phyloP scores from a whole-genome alignment of 352 stramenopile species.

The Pythium rishiriense region DNA sequence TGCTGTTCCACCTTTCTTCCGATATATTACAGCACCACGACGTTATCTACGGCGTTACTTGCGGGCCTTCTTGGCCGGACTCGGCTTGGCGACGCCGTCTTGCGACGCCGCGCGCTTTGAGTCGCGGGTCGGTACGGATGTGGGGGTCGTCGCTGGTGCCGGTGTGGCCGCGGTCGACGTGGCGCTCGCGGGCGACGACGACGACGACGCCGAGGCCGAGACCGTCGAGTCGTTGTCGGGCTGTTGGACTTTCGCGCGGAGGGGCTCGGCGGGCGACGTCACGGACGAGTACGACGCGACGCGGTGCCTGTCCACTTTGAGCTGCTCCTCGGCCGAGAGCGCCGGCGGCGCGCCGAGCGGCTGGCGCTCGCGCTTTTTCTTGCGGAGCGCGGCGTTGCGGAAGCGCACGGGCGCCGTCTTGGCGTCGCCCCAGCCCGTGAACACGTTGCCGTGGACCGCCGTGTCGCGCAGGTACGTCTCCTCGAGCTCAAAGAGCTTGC shows the following conservation, averaged over 20 bases:
- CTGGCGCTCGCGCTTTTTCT: slow-evolving; percentile 64
- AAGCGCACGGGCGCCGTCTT: slow-evolving; percentile 64
- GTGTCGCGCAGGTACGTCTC: slow-evolving; percentile 72
- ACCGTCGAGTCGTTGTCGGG: slow-evolving; percentile 7
- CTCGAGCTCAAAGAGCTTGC: slow-evolving; percentile 78
- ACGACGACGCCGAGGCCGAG: not conserved
- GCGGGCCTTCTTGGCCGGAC: slow-evolving; percentile 14
- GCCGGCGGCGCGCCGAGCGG: slow-evolving; percentile 17
- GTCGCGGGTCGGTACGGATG: not conserved
- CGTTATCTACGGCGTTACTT: slow-evolving; percentile 8
- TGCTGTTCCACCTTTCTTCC: too few species aligned
- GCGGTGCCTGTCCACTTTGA: slow-evolving; percentile 64
- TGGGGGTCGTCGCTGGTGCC: not conserved
- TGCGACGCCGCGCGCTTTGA: not conserved
- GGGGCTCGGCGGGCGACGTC: slow-evolving; percentile 58
- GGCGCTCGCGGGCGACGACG: not conserved
- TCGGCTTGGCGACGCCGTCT: not conserved
- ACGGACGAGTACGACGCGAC: slow-evolving; percentile 72
- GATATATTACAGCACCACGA: too few species aligned
- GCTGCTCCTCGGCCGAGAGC: slow-evolving; percentile 48
- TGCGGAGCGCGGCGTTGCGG: slow-evolving; percentile 57
- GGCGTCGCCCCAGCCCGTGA: slow-evolving; percentile 69
- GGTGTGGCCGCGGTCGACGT: not conserved
- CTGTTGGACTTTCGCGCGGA: slow-evolving; percentile 16
- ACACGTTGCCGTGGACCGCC: slow-evolving; percentile 69